Conservation (phyloP, 768 basidiomycete species). For the Mrakia frigida region DNA sequence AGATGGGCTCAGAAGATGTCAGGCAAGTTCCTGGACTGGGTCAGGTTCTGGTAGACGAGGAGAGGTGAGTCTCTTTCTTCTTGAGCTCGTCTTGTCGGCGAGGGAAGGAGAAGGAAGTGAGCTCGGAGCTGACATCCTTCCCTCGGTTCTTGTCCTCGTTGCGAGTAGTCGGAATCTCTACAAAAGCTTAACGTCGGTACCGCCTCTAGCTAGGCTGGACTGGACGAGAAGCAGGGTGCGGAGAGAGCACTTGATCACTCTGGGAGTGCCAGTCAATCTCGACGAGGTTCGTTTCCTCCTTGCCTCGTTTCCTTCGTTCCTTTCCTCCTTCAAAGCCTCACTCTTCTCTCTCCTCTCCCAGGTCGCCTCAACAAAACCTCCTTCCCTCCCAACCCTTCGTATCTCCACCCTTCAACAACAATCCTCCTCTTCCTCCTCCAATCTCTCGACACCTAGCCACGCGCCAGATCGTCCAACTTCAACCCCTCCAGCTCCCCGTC, state of each 20-base stretch:
- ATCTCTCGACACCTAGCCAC: not conserved
- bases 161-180: conserved; percentile 68
- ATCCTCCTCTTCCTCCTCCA: conserved; percentile 54
- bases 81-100: not conserved
- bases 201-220: conserved; percentile 62
- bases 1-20: conserved; percentile 51
- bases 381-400: conserved; percentile 65
- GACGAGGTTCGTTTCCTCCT: conserved; percentile 64
- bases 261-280: conserved; percentile 90
- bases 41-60: conserved; percentile 68
- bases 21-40: conserved; percentile 72
- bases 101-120: not conserved
- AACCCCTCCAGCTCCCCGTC: conserved; percentile 15
- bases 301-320: conserved; percentile 53
- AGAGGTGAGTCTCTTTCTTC: conserved; percentile 55
- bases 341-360: conserved; percentile 1
- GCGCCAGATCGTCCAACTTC: conserved; percentile 17
- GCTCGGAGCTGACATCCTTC: conserved; percentile 1
- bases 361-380: conserved; percentile 41
- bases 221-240: conserved; percentile 91
- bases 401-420: conserved; percentile 62
- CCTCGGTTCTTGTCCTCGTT: conserved; percentile 17
- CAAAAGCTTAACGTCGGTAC: conserved; percentile 55
- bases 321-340: conserved; percentile 41
- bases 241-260: conserved; percentile 79